These are phyloP conservation scores for Fusarium foetens DNA, from an alignment of 2,329 filamentous ascomycete species.

Conservation along the genomic window DNA sequence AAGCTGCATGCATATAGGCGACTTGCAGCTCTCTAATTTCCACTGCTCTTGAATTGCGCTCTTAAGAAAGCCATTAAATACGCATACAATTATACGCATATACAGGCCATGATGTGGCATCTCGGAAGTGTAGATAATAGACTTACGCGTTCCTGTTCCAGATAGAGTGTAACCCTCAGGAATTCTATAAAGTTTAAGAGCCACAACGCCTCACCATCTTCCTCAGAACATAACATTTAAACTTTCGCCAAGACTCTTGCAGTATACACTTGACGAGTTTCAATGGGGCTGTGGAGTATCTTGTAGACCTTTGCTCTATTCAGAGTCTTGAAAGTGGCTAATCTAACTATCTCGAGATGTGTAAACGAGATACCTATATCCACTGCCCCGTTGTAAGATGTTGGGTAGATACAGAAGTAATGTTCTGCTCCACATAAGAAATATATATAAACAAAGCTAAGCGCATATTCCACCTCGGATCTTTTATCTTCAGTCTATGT, in stretches of 20 bases:
- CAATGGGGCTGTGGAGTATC: background rate
- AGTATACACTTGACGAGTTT: fast-evolving
- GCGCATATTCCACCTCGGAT: fast-evolving
- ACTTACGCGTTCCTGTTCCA: background rate
- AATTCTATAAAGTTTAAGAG: background rate
- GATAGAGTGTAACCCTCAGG: background rate
- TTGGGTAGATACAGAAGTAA: fast-evolving
- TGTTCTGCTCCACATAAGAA: fast-evolving
- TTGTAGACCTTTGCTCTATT: fast-evolving
- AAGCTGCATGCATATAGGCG: too few relatives aligned
- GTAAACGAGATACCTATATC: fast-evolving
- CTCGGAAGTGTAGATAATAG: background rate
- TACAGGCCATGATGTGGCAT: too few relatives aligned
- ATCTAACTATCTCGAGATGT: background rate
- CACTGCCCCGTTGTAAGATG: fast-evolving
- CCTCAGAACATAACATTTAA: background rate
- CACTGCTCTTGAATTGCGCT: too few relatives aligned
- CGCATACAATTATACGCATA: too few relatives aligned
- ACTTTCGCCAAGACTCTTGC: background rate
- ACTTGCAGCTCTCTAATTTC: too few relatives aligned
- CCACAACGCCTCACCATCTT: background rate
- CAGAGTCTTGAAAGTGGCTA: fast-evolving
- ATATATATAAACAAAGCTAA: fast-evolving
- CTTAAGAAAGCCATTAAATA: too few relatives aligned
- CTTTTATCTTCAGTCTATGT: fast-evolving